phyloP scores from a whole-genome alignment of 306 rosid genomes.

The Mimosa pudica region DNA sequence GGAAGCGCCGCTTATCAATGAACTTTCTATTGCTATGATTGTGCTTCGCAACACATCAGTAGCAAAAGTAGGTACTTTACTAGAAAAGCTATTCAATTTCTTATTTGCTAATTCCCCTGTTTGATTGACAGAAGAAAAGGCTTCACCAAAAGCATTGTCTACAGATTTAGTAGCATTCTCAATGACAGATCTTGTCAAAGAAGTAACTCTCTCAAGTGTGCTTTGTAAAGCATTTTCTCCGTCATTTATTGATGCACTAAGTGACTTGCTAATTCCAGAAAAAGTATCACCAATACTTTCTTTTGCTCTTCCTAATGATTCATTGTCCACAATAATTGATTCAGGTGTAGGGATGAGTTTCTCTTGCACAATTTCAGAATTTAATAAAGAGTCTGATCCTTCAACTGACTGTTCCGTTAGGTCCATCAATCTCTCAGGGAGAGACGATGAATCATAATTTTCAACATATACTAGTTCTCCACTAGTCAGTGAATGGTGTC shows the following conservation, averaged over 20 bases:
- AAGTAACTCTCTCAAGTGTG: constrained; percentile 56
- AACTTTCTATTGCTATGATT: constrained; percentile 63
- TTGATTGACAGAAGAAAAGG: constrained; percentile 63
- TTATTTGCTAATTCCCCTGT: constrained; percentile 62
- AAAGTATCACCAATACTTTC: constrained; percentile 51
- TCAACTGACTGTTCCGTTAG: constrained; percentile 43
- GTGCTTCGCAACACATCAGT: constrained; percentile 64
- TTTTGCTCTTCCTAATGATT: constrained; percentile 48
- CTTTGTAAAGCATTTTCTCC: constrained; percentile 58
- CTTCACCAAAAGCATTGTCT: constrained; percentile 52
- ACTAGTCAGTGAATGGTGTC: constrained; percentile 32
- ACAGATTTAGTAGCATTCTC: constrained; percentile 56
- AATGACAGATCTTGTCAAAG: constrained; percentile 55
- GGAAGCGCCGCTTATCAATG: constrained; percentile 66
- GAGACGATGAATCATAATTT: constrained; percentile 39
- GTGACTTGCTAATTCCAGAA: constrained; percentile 48
- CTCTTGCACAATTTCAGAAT: constrained; percentile 42
- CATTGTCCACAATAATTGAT: constrained; percentile 43
- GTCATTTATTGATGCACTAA: constrained; percentile 54
- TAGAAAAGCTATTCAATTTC: constrained; percentile 56
- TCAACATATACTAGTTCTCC: constrained; percentile 49
- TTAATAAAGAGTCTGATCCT: constrained; percentile 46
- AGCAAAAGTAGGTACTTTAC: constrained; percentile 62
- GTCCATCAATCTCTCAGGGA: constrained; percentile 44
- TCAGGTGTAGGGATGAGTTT: constrained; percentile 35